phyloP scores from a whole-genome alignment of 2,329 filamentous ascomycete genomes.

The Diaporthe citriasiana region DNA sequence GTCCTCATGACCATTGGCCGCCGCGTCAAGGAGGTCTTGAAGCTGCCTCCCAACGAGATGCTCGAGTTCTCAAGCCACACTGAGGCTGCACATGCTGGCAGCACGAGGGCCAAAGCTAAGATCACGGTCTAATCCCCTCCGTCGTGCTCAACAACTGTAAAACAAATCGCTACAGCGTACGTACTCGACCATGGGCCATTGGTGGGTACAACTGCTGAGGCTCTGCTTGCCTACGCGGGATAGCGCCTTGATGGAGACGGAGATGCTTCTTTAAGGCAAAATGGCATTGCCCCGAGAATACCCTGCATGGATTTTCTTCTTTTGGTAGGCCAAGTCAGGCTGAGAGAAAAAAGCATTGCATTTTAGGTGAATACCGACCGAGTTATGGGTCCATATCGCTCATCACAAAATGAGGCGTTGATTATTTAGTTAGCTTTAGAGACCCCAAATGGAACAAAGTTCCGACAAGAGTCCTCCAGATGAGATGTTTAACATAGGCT shows the following conservation, averaged over 20 bases:
- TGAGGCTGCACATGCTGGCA: conserved; percentile 91
- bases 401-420: conserved; percentile 31
- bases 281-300: conserved; percentile 33
- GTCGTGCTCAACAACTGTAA: conserved; percentile 14
- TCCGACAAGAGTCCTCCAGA: not conserved
- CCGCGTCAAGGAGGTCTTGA: conserved; percentile 93
- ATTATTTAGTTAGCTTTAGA: conserved; percentile 35
- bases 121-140: conserved; percentile 76
- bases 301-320: conserved; percentile 34
- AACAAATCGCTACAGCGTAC: conserved; percentile 21
- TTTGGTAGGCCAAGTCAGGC: conserved; percentile 21
- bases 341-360: conserved; percentile 32
- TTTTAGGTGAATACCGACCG: conserved; percentile 27
- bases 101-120: conserved; percentile 96
- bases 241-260: not conserved
- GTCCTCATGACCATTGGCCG: conserved; percentile 87
- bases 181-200: not conserved
- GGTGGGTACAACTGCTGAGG: not conserved
- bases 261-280: conserved; percentile 24
- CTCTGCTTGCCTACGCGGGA: conserved; percentile 6
- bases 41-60: conserved; percentile 80
- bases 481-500: not conserved
- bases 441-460: conserved; percentile 11
- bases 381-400: conserved; percentile 28
- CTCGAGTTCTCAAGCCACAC: conserved; percentile 98